Evolutionary conservation across 176 grass and related monocot genomes (phyloP).

Genomic region (Rhipidocladum racemiflorum): DNA sequence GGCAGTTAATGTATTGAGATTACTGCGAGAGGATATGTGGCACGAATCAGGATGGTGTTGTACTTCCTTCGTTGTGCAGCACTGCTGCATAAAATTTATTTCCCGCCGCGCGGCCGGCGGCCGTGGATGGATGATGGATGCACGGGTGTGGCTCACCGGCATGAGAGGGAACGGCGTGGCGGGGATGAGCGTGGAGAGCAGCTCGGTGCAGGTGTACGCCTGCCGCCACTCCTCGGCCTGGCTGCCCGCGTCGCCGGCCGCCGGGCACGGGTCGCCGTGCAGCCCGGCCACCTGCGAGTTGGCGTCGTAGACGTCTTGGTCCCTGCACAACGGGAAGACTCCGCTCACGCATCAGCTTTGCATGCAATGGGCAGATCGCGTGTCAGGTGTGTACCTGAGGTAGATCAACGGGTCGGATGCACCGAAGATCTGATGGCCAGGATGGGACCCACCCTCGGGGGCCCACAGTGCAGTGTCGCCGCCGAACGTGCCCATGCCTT

Average conservation of each 20-base stretch:
- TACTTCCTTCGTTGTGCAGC: no score
- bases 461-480: conserved; percentile 54
- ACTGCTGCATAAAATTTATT: no score
- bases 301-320: conserved; percentile 50
- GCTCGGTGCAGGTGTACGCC: conserved; percentile 46
- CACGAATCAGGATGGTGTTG: no score
- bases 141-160: conserved; percentile 8
- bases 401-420: conserved; percentile 47
- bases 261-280: conserved; percentile 31
- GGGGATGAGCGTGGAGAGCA: conserved; percentile 59
- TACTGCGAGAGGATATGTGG: no score
- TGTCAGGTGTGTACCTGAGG: conserved; percentile 34
- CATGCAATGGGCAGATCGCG: no score
- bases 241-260: neutral
- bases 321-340: conserved; percentile 18
- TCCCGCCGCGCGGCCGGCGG: neutral
- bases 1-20: no score
- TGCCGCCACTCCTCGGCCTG: conserved; percentile 44
- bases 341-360: no score
- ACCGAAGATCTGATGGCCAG: conserved; percentile 33
- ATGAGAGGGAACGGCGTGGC: conserved; percentile 39
- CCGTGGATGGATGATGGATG: no score
- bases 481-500: conserved; percentile 34
- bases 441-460: neutral
- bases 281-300: conserved; percentile 42